Base-by-base conservation (phyloP, 2,329 filamentous ascomycete species). In the Ascochyta clinopodiicola region DNA sequence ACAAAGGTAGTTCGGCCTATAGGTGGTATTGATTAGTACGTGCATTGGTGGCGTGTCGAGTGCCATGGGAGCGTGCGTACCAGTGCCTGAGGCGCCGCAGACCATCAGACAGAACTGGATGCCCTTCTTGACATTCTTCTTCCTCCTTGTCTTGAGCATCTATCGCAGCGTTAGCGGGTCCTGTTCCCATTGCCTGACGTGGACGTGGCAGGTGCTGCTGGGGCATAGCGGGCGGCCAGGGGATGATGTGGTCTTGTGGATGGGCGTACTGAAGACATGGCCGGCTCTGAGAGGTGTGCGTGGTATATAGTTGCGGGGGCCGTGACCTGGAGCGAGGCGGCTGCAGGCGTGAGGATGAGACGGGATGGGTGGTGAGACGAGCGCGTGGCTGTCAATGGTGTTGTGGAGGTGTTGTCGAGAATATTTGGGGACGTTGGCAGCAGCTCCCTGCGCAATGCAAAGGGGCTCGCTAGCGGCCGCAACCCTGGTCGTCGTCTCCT, bases 51-150 rank as follows among this genome's bases (percentile, higher is more conserved):
- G 31, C 12, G 15, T 19, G 21, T 39, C 34, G 13, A 36, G 29
- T 39, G 32, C 31, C 21, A 31, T 32, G 19, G 45, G 7, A 43
- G 81, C 85, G 74, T 87, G 81, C 85, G 74, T 87, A 96, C 92
- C 95, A 80, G 95, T 98, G 80, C 95, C 95, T 71, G 94, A 98
- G 77, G 95, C 95, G 83, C 95, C 95, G 78, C 95, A 98, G 75
- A 99, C 95, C 95, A 99, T 99, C 86, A 99, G 82, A 80, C 93
- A 98, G 84, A 99, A 99, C 85, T 99, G 95, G 77, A 99, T 98
- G 77, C 95, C 95, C 87, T 97, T 97, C 90, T 97, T 97, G 83
- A 99, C 94, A 86, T 99, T 98, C 91, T 99, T 99, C 94, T 99
- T 99, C 81, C 92, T 90, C 82, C 95, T 93, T 78, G 97, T 93